Conservation (phyloP, 805 yeast species). For the Tetrapisispora iriomotensis region DNA sequence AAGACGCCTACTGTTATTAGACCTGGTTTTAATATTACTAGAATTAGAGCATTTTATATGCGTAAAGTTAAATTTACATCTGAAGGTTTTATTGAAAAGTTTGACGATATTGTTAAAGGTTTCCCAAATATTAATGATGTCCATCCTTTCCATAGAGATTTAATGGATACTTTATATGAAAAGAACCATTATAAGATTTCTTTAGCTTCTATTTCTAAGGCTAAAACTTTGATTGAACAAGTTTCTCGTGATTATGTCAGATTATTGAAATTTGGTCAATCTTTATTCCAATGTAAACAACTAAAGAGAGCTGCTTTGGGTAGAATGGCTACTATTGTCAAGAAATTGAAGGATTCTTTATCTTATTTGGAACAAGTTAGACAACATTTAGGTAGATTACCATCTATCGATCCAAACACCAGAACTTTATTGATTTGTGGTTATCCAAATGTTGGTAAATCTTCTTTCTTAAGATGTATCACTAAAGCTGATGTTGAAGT, state of each 20-base stretch:
- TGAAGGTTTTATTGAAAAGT: constrained; percentile 91
- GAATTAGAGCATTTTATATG: constrained; percentile 96
- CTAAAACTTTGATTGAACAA: constrained; percentile 89
- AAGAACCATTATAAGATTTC: constrained; percentile 97
- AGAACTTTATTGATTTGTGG: constrained; percentile 97
- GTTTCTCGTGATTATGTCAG: constrained; percentile 93
- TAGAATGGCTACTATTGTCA: constrained; percentile 97
- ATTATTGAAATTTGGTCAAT: constrained; percentile 92
- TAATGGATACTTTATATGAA: constrained; percentile 95
- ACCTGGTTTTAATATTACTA: constrained; percentile 90
- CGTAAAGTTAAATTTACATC: constrained; percentile 94
- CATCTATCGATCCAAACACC: constrained; percentile 96
- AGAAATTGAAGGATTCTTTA: constrained; percentile 90
- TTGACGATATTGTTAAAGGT: constrained; percentile 72
- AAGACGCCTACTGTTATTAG: constrained; percentile 98
- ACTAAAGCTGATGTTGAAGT: constrained; percentile 99
- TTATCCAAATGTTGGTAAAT: constrained; percentile 98
- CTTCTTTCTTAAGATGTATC: constrained; percentile 84
- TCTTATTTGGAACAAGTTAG: constrained; percentile 94
- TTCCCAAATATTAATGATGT: constrained; percentile 96
- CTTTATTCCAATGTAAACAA: constrained; percentile 96
- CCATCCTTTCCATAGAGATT: constrained; percentile 96
- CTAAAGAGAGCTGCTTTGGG: constrained; percentile 97
- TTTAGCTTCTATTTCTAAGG: constrained; percentile 86
- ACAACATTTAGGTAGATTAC: constrained; percentile 97